Evolutionary conservation across 257 asterid species (phyloP).

Genomic region (Forsythia viridissima): DNA sequence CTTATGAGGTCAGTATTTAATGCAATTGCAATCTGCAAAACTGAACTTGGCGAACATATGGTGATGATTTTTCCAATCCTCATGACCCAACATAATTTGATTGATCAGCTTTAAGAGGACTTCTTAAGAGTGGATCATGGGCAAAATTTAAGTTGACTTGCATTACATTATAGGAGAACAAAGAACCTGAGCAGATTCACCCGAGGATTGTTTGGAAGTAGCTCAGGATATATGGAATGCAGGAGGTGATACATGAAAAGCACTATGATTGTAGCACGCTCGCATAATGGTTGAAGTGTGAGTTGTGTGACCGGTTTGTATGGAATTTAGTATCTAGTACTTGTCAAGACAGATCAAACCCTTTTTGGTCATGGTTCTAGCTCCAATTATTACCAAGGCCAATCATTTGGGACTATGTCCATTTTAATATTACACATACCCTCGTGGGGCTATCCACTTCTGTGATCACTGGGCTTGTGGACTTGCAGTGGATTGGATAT

Average conservation of each 20-base stretch:
- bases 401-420: background rate
- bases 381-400: background rate
- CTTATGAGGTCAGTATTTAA: background rate
- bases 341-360: background rate
- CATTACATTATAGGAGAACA: background rate
- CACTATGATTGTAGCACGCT: background rate
- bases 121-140: background rate
- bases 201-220: background rate
- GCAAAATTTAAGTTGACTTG: background rate
- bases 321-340: background rate
- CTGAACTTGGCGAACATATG: background rate
- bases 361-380: background rate
- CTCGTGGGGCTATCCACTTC: background rate
- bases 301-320: background rate
- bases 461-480: conserved; percentile 3
- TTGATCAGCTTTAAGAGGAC: background rate
- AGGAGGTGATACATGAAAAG: background rate
- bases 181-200: background rate
- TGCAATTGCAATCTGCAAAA: background rate
- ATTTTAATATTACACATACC: background rate
- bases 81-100: background rate
- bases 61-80: background rate
- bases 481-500: conserved; percentile 9
- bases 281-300: background rate
- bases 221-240: background rate